Conservation (phyloP, 1,284 basidiomycete species). For the Sporisorium exsertum region DNA sequence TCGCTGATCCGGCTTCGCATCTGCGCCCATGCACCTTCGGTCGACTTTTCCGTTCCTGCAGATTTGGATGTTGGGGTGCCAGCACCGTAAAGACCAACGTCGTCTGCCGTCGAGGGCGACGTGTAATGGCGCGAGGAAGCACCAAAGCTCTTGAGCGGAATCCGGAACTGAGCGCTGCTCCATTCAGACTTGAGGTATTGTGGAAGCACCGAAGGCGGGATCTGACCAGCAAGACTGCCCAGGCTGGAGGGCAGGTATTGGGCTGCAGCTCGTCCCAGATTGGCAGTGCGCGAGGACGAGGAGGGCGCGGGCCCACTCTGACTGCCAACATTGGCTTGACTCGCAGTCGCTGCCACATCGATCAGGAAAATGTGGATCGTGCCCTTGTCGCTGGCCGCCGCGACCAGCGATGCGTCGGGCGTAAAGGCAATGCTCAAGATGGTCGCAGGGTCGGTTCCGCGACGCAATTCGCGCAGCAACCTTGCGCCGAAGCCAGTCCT, state of each 20-base stretch:
- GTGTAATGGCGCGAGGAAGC: constrained; percentile 34
- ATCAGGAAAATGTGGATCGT: constrained; percentile 62
- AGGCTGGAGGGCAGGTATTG: constrained; percentile 51
- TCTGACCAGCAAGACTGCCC: constrained; percentile 40
- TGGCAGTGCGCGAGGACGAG: constrained; percentile 21
- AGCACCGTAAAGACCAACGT: constrained; percentile 10
- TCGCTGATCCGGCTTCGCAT: constrained; percentile 59
- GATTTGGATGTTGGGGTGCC: constrained; percentile 1
- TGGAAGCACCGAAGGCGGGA: constrained; percentile 55
- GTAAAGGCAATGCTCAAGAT: constrained; percentile 61
- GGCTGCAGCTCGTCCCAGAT: constrained; percentile 36
- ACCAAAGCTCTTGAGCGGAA: constrained; percentile 57
- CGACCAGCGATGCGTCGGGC: constrained; percentile 48
- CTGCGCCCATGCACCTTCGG: constrained; percentile 61
- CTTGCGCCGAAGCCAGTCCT: constrained; percentile 40
- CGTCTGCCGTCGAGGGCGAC: constrained; percentile 9
- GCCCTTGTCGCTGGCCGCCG: constrained; percentile 63
- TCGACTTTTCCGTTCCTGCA: constrained; percentile 46
- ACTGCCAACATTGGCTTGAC: not conserved
- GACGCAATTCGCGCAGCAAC: constrained; percentile 53
- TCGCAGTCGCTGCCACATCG: not conserved
- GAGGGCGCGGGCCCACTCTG: not conserved
- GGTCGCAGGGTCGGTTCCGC: constrained; percentile 56
- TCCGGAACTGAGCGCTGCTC: constrained; percentile 59
- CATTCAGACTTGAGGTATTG: constrained; percentile 62